Conservation (phyloP, 345 rosid species). For the Streptanthus diversifolius region DNA sequence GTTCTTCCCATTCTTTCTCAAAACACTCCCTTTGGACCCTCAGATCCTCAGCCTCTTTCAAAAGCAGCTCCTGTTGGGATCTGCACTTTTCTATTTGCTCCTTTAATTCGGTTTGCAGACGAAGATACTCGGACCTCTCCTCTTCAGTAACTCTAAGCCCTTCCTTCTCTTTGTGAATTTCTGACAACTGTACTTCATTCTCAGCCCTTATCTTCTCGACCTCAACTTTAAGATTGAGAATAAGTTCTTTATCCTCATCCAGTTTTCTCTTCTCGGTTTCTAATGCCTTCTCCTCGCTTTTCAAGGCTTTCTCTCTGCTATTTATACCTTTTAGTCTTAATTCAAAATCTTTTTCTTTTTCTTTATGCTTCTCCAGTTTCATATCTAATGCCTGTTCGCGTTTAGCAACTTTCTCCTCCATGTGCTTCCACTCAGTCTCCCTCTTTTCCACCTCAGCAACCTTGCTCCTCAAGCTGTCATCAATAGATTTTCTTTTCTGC, state of each 20-base stretch:
- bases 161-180: slow-evolving; percentile 60
- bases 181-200: slow-evolving; percentile 58
- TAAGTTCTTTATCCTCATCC: slow-evolving; percentile 49
- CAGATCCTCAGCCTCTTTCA: slow-evolving; percentile 83
- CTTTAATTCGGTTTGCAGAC: slow-evolving; percentile 73
- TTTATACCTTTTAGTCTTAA: slow-evolving; percentile 51
- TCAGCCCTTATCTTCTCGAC: slow-evolving; percentile 61
- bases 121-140: slow-evolving; percentile 68
- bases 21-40: slow-evolving; percentile 78
- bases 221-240: slow-evolving; percentile 53
- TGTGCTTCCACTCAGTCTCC: slow-evolving; percentile 78
- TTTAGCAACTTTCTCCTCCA: slow-evolving; percentile 75
- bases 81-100: slow-evolving; percentile 72
- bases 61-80: slow-evolving; percentile 64
- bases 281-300: slow-evolving; percentile 59
- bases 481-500: slow-evolving; percentile 65
- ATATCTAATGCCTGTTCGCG: slow-evolving; percentile 73
- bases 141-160: slow-evolving; percentile 64
- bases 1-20: slow-evolving; percentile 94
- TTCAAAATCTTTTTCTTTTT: slow-evolving; percentile 69
- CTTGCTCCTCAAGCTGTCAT: slow-evolving; percentile 67
- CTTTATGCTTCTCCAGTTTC: slow-evolving; percentile 68
- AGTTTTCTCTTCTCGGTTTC: slow-evolving; percentile 53
- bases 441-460: slow-evolving; percentile 68
- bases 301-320: slow-evolving; percentile 68